These are phyloP conservation scores for Lindgomyces ingoldianus DNA, from an alignment of 495 filamentous ascomycete species.

Conservation along the genomic window DNA sequence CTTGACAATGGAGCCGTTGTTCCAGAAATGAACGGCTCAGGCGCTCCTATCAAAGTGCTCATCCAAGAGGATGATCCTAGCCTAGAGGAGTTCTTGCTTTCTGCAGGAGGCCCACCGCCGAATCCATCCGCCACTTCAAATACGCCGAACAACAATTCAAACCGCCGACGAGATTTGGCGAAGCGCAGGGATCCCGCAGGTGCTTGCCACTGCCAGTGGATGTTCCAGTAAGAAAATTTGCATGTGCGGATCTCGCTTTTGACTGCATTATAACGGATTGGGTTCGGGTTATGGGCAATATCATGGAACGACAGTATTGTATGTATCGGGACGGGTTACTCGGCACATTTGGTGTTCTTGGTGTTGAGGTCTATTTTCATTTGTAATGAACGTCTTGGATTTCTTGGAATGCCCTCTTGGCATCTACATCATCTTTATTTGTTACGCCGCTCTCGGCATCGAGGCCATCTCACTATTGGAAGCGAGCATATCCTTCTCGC, in stretches of 20 bases:
- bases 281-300: background rate
- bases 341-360: background rate
- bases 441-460: background rate
- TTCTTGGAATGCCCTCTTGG: background rate
- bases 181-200: slow-evolving; percentile 29
- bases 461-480: background rate
- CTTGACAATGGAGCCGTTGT: slow-evolving; percentile 51
- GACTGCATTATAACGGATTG: background rate
- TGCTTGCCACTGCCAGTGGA: slow-evolving; percentile 46
- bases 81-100: slow-evolving; percentile 9
- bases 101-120: background rate
- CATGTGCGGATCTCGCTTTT: background rate
- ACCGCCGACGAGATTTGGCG: background rate
- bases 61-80: slow-evolving; percentile 61
- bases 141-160: background rate
- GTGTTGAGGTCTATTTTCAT: background rate
- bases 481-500: background rate
- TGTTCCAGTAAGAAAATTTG: slow-evolving; percentile 26
- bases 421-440: background rate
- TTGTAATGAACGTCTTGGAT: background rate
- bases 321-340: background rate
- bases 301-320: background rate
- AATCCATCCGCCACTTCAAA: background rate
- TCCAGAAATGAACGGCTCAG: slow-evolving; percentile 45
- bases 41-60: slow-evolving; percentile 53